Percentiles rank a stretch among this genome's conserved stretches.
Conservation (phyloP, 768 basidiomycete genomes). For the Pleurotus platypus region DNA sequence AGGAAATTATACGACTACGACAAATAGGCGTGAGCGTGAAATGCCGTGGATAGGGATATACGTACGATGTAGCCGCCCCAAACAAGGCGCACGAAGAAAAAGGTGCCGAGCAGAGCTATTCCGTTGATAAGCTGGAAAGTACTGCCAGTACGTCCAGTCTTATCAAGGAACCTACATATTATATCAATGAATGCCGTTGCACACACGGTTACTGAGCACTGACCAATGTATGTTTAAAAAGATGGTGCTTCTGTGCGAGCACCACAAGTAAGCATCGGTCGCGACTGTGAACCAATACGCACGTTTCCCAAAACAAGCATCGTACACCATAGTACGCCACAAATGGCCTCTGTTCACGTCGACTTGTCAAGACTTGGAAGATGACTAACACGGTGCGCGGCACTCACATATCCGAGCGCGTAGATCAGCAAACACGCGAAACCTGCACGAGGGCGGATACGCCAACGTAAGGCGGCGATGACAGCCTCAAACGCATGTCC, state of each 20-base stretch:
- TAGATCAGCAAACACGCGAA: constrained; percentile 65
- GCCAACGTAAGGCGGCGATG: neutral
- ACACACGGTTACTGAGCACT: constrained; percentile 11
- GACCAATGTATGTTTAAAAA: constrained; percentile 90
- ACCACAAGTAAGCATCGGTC: no score
- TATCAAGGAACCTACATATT: constrained; percentile 65
- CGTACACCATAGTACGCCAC: constrained; percentile 74
- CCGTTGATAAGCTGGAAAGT: constrained; percentile 72
- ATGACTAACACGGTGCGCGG: no score
- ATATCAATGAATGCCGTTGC: neutral
- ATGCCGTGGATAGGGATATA: neutral
- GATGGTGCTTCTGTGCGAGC: constrained; percentile 60
- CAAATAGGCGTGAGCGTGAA: neutral
- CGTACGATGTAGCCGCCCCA: constrained; percentile 58
- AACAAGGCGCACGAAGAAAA: constrained; percentile 67
- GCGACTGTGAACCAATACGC: constrained; percentile 17
- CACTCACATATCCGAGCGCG: constrained; percentile 60
- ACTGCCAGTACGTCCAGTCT: constrained; percentile 67
- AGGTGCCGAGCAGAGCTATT: constrained; percentile 56
- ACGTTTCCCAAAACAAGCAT: constrained; percentile 83
- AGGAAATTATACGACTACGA: constrained; percentile 66
- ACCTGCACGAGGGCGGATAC: constrained; percentile 28
- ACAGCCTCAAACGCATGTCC: neutral
- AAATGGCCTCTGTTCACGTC: constrained; percentile 55
- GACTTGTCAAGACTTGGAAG: no score